Evolutionary conservation across 805 yeast species (phyloP).

Genomic region (Cyberlindnera bimundalis): DNA sequence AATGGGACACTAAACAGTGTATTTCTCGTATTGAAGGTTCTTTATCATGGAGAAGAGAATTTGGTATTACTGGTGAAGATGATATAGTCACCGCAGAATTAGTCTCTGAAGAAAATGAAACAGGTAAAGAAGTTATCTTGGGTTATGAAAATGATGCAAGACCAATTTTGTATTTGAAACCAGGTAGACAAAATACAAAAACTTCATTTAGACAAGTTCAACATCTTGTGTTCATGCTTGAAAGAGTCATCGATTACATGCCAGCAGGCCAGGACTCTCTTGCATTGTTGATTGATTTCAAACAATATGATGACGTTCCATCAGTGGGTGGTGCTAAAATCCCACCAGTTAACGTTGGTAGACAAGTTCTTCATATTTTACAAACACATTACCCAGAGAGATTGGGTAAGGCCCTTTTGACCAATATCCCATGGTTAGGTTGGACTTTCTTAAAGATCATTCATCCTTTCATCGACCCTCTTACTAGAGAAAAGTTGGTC

Average conservation of each 20-base stretch:
- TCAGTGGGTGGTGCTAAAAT: slow-evolving; percentile 45
- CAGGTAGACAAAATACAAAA: slow-evolving; percentile 95
- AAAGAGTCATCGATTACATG: slow-evolving; percentile 90
- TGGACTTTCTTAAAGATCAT: slow-evolving; percentile 90
- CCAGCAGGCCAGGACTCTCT: slow-evolving; percentile 94
- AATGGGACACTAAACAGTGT: slow-evolving; percentile 76
- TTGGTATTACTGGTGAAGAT: slow-evolving; percentile 64
- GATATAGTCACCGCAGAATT: slow-evolving; percentile 52
- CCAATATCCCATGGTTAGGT: slow-evolving; percentile 92
- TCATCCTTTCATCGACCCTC: slow-evolving; percentile 94
- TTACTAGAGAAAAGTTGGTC: slow-evolving; percentile 89
- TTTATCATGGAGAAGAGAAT: slow-evolving; percentile 89
- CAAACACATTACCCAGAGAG: slow-evolving; percentile 98
- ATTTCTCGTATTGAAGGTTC: slow-evolving; percentile 73
- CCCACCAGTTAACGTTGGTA: slow-evolving; percentile 86
- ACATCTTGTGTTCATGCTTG: slow-evolving; percentile 89
- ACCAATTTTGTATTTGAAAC: slow-evolving; percentile 89
- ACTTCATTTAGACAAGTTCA: slow-evolving; percentile 91
- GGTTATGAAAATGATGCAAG: slow-evolving; percentile 89
- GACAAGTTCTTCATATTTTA: slow-evolving; percentile 86
- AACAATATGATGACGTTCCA: slow-evolving; percentile 60
- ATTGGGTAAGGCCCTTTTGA: slow-evolving; percentile 84
- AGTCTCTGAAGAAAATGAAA: slow-evolving; percentile 67
- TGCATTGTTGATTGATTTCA: slow-evolving; percentile 89
- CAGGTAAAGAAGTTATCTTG: slow-evolving; percentile 88